A percentile compares a stretch with the other conserved stretches of the same genome.
Evolutionary conservation across 495 filamentous ascomycete species (phyloP).

Genomic region (Penicillium mononematosum): DNA sequence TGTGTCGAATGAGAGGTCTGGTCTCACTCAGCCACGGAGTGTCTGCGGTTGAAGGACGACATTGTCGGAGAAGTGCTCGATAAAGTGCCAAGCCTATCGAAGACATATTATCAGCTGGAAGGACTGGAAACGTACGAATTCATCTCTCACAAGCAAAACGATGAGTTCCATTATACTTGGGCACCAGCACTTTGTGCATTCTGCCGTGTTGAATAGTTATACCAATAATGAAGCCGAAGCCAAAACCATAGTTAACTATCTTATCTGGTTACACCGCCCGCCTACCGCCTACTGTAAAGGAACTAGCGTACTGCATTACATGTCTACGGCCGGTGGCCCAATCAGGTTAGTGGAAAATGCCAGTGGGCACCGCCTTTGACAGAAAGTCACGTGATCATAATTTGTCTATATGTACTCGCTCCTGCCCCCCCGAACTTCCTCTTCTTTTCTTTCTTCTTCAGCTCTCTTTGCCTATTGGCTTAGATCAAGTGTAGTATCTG

Average conservation of each 20-base stretch:
- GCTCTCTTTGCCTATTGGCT: conserved; percentile 54
- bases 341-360: background rate
- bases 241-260: background rate
- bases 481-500: conserved; percentile 99
- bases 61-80: conserved; percentile 66
- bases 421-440: conserved; percentile 21
- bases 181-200: conserved; percentile 48
- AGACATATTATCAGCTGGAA: conserved; percentile 14
- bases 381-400: background rate
- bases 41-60: conserved; percentile 45
- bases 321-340: background rate
- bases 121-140: background rate
- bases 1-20: conserved; percentile 48
- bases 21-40: conserved; percentile 39
- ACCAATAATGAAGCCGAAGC: conserved; percentile 21
- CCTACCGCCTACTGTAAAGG: background rate
- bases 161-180: conserved; percentile 52
- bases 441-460: conserved; percentile 46
- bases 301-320: background rate
- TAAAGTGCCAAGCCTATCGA: conserved; percentile 69
- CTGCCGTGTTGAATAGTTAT: conserved; percentile 28
- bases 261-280: background rate
- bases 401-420: conserved; percentile 28
- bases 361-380: background rate
- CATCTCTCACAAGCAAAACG: conserved; percentile 60